phyloP scores from a whole-genome alignment of 176 grass and related monocot species.

The Oryza meridionalis region DNA sequence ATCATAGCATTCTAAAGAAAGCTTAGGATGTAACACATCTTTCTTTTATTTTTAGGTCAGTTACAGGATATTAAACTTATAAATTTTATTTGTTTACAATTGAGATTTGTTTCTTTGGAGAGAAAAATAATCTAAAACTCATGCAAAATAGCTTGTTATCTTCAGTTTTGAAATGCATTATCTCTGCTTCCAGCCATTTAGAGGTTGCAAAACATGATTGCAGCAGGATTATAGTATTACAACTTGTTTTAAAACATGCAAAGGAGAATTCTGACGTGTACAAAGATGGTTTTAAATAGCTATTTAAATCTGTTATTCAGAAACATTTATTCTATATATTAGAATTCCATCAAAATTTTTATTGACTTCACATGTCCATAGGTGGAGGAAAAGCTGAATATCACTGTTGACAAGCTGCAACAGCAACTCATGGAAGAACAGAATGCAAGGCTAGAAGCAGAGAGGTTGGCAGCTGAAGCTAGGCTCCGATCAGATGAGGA shows the following conservation, averaged over 20 bases:
- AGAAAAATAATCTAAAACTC: background rate
- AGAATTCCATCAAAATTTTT: background rate
- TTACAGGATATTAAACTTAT: background rate
- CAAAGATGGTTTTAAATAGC: background rate
- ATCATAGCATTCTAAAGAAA: background rate
- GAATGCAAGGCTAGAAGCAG: slow-evolving; percentile 59
- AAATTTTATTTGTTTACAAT: background rate
- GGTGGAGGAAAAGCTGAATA: slow-evolving; percentile 73
- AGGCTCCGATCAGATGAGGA: slow-evolving; percentile 59
- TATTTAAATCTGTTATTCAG: background rate
- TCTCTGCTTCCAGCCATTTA: slow-evolving; percentile 8
- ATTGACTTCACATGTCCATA: slow-evolving; percentile 3
- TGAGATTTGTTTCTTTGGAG: background rate
- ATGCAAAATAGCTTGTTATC: background rate
- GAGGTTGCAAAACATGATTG: slow-evolving; percentile 1
- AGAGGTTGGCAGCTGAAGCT: slow-evolving; percentile 48
- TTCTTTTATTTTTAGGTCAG: background rate
- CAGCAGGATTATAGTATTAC: background rate
- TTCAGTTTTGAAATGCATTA: background rate
- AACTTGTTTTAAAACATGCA: background rate
- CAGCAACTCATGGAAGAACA: slow-evolving; percentile 66
- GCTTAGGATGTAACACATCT: background rate
- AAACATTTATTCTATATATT: background rate
- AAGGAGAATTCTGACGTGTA: background rate
- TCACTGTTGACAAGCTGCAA: slow-evolving; percentile 55